phyloP scores from a whole-genome alignment of 176 grass and related monocot species.

The Metroxylon sagu region DNA sequence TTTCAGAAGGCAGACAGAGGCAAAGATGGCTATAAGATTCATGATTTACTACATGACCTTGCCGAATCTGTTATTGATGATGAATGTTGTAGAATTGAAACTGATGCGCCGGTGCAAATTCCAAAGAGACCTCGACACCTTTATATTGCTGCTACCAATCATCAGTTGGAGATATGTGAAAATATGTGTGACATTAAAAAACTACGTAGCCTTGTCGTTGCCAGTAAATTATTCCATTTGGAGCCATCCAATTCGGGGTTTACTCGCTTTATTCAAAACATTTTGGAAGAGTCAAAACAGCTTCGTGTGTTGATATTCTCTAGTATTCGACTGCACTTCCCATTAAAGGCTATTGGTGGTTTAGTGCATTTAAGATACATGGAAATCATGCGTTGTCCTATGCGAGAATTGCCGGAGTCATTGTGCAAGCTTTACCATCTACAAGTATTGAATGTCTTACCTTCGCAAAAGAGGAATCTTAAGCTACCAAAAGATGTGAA shows the following conservation, averaged over 20 bases:
- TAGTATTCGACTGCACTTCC: too few relatives aligned
- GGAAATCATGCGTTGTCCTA: not conserved
- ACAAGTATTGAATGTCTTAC: too few relatives aligned
- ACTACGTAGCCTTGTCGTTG: constrained; percentile 28
- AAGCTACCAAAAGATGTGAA: constrained; percentile 17
- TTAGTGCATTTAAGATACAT: too few relatives aligned
- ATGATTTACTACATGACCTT: constrained; percentile 51
- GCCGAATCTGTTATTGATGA: constrained; percentile 23
- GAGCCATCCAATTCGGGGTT: not conserved
- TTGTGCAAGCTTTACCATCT: too few relatives aligned
- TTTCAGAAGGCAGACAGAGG: constrained; percentile 16
- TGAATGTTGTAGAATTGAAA: constrained; percentile 24
- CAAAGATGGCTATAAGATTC: constrained; percentile 28
- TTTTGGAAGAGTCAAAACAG: too few relatives aligned
- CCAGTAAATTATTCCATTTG: too few relatives aligned
- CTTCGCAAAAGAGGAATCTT: too few relatives aligned
- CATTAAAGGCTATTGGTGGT: constrained; percentile 37
- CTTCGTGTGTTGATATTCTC: too few relatives aligned
- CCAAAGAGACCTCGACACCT: constrained; percentile 25
- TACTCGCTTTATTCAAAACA: constrained; percentile 12
- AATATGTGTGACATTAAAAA: not conserved
- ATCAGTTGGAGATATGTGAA: not conserved
- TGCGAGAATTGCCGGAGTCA: constrained; percentile 11
- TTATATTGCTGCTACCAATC: constrained; percentile 28
- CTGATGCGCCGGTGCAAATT: not conserved